These are phyloP conservation scores for Paragyromitra xinjiangensis DNA, from an alignment of 495 filamentous ascomycete species.

Conservation along the genomic window DNA sequence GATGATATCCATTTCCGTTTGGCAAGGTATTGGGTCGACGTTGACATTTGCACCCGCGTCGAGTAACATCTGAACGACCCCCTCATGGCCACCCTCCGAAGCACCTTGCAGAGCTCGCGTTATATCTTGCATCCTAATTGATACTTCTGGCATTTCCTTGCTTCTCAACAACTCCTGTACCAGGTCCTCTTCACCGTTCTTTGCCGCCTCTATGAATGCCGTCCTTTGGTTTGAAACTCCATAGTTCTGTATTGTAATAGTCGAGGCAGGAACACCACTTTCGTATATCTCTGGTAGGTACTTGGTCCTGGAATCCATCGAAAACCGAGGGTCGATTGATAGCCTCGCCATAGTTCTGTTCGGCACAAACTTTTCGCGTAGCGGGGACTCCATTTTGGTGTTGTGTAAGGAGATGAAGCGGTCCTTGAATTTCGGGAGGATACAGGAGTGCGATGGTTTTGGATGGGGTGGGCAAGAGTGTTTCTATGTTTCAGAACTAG, in stretches of 20 bases:
- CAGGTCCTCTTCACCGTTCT: not conserved
- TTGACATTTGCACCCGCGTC: not conserved
- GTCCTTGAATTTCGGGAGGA: too few species aligned
- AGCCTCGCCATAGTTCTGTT: too few species aligned
- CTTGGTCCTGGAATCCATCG: too few species aligned
- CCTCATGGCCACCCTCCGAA: not conserved
- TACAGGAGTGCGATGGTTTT: too few species aligned
- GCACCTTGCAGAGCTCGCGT: not conserved
- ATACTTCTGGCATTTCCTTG: not conserved
- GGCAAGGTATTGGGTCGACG: not conserved
- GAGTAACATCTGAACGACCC: not conserved
- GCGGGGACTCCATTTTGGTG: too few species aligned
- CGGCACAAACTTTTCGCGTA: too few species aligned
- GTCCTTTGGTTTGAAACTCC: not conserved
- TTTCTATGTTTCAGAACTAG: too few species aligned
- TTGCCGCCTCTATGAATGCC: not conserved
- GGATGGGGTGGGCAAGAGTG: too few species aligned
- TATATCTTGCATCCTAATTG: not conserved
- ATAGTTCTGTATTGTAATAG: not conserved
- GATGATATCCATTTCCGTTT: not conserved
- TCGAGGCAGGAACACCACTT: not conserved
- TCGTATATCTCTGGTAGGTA: not conserved
- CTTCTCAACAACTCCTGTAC: not conserved
- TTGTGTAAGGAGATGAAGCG: too few species aligned
- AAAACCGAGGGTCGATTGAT: too few species aligned